These are phyloP conservation scores for Gorgonomyces haynaldii DNA, from an alignment of 192 early-diverging fungal species.

Conservation along the genomic window DNA sequence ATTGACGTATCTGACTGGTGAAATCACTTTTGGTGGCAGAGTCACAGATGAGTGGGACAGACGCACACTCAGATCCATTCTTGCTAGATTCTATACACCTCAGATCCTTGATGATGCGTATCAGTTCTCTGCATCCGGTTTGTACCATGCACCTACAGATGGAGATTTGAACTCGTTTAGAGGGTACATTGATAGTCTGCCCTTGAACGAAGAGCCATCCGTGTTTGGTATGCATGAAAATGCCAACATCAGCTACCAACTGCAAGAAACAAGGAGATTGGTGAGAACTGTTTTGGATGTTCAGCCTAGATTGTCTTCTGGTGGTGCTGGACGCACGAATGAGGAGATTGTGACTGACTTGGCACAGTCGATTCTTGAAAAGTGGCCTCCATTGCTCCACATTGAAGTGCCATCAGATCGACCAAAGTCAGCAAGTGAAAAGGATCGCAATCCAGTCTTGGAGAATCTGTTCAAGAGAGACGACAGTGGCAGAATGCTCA, in stretches of 20 bases:
- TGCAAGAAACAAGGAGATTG: constrained; percentile 43
- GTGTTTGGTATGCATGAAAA: constrained; percentile 59
- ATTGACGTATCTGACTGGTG: constrained; percentile 40
- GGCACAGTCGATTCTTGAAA: constrained; percentile 34
- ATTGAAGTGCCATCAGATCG: constrained; percentile 27
- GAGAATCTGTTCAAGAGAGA: constrained; percentile 40
- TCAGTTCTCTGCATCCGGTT: constrained; percentile 35
- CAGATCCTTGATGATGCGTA: constrained; percentile 38
- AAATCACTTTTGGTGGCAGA: constrained; percentile 54
- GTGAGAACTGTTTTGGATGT: constrained; percentile 45
- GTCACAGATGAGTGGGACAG: constrained; percentile 57
- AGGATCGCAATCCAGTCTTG: too few species aligned
- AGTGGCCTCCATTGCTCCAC: constrained; percentile 29
- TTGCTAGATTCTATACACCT: constrained; percentile 39
- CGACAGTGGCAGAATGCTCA: constrained; percentile 39
- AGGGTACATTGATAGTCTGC: constrained; percentile 41
- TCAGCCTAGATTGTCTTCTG: constrained; percentile 37
- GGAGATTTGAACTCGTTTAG: constrained; percentile 33
- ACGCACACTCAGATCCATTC: constrained; percentile 36
- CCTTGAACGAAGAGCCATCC: constrained; percentile 48
- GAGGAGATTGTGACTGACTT: constrained; percentile 41
- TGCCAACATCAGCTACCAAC: constrained; percentile 52
- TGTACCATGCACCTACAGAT: constrained; percentile 46
- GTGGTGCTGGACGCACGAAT: constrained; percentile 21
- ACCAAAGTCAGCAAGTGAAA: too few species aligned